A percentile compares a stretch with the other conserved stretches of the same genome.
phyloP scores from a whole-genome alignment of 2,329 filamentous ascomycete genomes.

The Fusarium zealandicum region DNA sequence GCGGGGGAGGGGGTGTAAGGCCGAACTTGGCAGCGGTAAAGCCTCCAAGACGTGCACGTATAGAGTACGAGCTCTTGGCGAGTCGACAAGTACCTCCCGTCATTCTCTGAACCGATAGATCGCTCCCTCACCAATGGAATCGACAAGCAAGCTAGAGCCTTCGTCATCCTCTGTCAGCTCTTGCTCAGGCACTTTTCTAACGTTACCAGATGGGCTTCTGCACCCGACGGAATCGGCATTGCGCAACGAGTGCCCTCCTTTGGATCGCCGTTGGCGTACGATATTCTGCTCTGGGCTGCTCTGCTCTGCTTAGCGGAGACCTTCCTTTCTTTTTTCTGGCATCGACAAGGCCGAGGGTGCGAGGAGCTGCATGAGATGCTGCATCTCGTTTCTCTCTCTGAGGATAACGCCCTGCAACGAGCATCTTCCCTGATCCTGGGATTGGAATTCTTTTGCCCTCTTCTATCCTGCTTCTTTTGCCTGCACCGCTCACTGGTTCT shows the following conservation, averaged over 20 bases:
- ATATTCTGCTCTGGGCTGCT: too few relatives aligned
- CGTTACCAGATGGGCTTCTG: background rate
- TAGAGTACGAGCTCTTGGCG: conserved; percentile 16
- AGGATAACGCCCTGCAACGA: conserved; percentile 17
- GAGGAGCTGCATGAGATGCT: conserved; percentile 11
- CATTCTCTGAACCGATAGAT: background rate
- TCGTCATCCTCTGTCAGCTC: conserved; percentile 6
- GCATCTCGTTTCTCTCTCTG: conserved; percentile 13
- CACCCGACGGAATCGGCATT: conserved; percentile 13
- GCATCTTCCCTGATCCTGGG: conserved; percentile 25
- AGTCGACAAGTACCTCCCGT: conserved; percentile 14
- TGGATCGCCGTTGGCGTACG: conserved; percentile 1
- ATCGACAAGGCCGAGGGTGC: conserved; percentile 13
- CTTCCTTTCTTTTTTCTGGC: too few relatives aligned
- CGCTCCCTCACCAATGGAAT: background rate
- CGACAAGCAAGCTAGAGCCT: background rate
- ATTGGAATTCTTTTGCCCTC: conserved; percentile 18
- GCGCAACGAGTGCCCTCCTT: background rate
- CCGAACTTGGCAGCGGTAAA: background rate
- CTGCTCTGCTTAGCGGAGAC: too few relatives aligned
- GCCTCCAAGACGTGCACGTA: conserved; percentile 1
- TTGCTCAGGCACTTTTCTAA: conserved; percentile 5
- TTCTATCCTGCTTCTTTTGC: conserved; percentile 14
- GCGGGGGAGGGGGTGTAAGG: conserved; percentile 30
- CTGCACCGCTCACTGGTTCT: conserved; percentile 30